Evolutionary conservation across 306 rosid species (phyloP), one percentile per base, ranked within the genome.

Genomic region (Nissolia schottii): DNA sequence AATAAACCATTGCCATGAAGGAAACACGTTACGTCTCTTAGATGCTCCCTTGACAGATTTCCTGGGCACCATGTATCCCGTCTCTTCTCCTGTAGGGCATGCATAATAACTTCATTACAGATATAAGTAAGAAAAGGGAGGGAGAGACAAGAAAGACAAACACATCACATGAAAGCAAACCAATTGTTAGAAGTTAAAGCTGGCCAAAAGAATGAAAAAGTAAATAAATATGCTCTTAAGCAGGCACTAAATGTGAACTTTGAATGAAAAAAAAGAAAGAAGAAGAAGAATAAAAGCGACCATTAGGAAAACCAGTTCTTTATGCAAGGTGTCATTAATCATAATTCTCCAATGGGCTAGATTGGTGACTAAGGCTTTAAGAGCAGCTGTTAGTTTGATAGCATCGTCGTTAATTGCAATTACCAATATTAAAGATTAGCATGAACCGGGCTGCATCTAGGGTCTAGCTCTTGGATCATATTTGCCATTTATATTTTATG

Each of bases 61-160:
- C 96, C 87, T 25, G 88, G 87, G 85, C 98, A 94, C 98, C 96
- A 94, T 56, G 98, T 91, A 79, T 85, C 96, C 71, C 97, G 88
- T 76, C 97, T 87, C 84, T 94, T 94, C 64, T 68, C 96, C 98
- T 94, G 89, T 78, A 82, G 54, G 49, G 74, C 56, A 35, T 77
- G 84, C 73, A 41, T 75, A 74, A 62, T 71, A 75, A 76, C 19
- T 60, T 68, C 19, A 82, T 87, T 58, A 57, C 58, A 65, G 64
- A 77, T 32, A 38, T 25, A 20, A 67, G 54, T 14, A 53, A 70
- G 58, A 51, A 23, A 27, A 31, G 24, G 65, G n/a, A 35, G 49
- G 32, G 35, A 72, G 12, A n/a, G 43, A 37, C 70, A 34, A 51
- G 28, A 64, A 48, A 55, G 27, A 20, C 7, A 71, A 65, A 48